phyloP scores from a whole-genome alignment of 2,329 filamentous ascomycete genomes.

The Talaromyces amestolkiae region DNA sequence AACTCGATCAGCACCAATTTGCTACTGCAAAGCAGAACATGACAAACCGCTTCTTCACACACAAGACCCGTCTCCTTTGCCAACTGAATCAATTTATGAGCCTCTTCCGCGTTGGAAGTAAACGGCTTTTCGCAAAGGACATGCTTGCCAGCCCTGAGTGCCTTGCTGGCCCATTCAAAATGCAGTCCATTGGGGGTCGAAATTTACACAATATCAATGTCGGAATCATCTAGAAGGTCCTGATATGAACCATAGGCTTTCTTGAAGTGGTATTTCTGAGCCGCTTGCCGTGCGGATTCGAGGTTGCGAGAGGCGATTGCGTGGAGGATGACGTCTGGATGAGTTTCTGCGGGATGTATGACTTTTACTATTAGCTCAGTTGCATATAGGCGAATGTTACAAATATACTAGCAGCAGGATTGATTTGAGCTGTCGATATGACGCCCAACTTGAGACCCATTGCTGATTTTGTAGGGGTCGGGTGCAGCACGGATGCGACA shows the following conservation, averaged over 20 bases:
- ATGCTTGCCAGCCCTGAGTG: slow-evolving; percentile 52
- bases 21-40: not conserved
- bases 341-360: slow-evolving; percentile 50
- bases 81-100: slow-evolving; percentile 43
- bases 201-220: slow-evolving; percentile 32
- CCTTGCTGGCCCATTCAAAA: slow-evolving; percentile 48
- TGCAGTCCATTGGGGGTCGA: slow-evolving; percentile 32
- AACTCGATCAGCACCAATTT: not conserved
- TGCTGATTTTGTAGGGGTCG: slow-evolving; percentile 24
- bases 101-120: slow-evolving; percentile 47
- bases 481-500: slow-evolving; percentile 24
- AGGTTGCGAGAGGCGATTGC: slow-evolving; percentile 54
- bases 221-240: slow-evolving; percentile 24
- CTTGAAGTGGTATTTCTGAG: slow-evolving; percentile 52
- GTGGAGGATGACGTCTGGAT: slow-evolving; percentile 54
- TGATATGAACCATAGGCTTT: slow-evolving; percentile 34
- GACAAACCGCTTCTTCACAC: slow-evolving; percentile 20
- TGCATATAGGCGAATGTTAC: not conserved
- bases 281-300: slow-evolving; percentile 48
- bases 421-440: slow-evolving; percentile 26
- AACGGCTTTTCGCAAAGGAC: slow-evolving; percentile 57
- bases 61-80: slow-evolving; percentile 25
- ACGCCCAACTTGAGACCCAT: slow-evolving; percentile 27
- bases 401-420: slow-evolving; percentile 27
- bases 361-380: slow-evolving; percentile 18